Evolutionary conservation across 1,284 basidiomycete species (phyloP), one percentile per base, ranked within the genome.

Genomic region (Apiotrichum sp.): DNA sequence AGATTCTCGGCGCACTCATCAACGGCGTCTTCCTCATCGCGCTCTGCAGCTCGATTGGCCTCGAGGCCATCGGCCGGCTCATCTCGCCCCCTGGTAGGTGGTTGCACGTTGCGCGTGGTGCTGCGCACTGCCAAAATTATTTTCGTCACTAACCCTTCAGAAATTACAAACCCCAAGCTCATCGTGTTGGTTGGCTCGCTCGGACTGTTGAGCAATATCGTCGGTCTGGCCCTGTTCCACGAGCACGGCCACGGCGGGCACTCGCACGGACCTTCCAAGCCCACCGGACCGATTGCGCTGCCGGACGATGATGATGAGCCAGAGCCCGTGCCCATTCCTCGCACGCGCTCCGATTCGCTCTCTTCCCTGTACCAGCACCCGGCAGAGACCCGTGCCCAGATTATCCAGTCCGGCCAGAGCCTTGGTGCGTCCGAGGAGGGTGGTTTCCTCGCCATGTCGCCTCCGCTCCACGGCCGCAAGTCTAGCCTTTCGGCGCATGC

Each of bases 1-100:
- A 99, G 72, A 96, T 98, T 59, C 83, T 99, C 7, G 92, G 92
- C 34, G 91, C 92, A 0, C 81, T 98, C 47, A 80, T 98, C 69
- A 99, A 99, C 69, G 95, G 96, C 50, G 93, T 98, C 54, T 98
- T 98, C 79, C 83, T 98, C 3, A 79, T 92, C 48, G 95, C 96
- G 0, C 83, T 98, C 1, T 99, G 95, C 78, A 93, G 97, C 76
- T 91, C 92, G 14, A 97, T 99, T 69, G 87, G 84, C 52, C 80
- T 98, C 70, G 95, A 98, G 75, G 95, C 96, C 6, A 78, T 98
- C 47, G 85, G 90, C 62, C 84, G 96, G 38, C 89, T 97, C 77
- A 87, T 97, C 77, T 84, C 82, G 62, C 84, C 84, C 2, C 87
- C 89, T 62, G 88, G 89, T 88, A 61, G 48, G 81, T 70, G 3